These are phyloP conservation scores for Escovopsis sp. DNA, from an alignment of 2,329 filamentous ascomycete genomes.

Conservation along the genomic window DNA sequence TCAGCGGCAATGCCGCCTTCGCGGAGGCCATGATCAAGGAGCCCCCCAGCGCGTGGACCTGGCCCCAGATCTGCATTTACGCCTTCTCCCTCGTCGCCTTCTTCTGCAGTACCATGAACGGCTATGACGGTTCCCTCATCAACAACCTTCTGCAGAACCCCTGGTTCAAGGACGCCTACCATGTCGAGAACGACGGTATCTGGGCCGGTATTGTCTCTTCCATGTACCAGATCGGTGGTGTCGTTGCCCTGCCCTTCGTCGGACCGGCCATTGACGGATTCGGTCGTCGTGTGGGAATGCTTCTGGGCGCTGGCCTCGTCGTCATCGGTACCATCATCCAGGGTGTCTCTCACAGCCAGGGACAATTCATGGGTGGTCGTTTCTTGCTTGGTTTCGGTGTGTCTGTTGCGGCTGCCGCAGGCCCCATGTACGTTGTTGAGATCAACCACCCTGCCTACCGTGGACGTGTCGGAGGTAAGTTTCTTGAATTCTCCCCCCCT, in stretches of 20 bases:
- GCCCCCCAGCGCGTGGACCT: slow-evolving; percentile 27
- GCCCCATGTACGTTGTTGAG: slow-evolving; percentile 27
- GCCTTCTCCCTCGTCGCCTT: slow-evolving; percentile 30
- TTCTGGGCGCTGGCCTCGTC: slow-evolving; percentile 27
- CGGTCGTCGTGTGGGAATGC: slow-evolving; percentile 33
- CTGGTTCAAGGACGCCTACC: slow-evolving; percentile 25
- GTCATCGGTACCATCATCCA: slow-evolving; percentile 34
- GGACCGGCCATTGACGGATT: slow-evolving; percentile 34
- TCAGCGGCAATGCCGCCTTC: slow-evolving; percentile 9
- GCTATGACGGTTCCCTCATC: slow-evolving; percentile 36
- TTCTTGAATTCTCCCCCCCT: background rate
- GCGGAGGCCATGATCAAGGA: slow-evolving; percentile 43
- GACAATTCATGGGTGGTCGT: slow-evolving; percentile 37
- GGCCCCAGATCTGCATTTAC: slow-evolving; percentile 26
- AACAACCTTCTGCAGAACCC: slow-evolving; percentile 31
- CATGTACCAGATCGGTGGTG: slow-evolving; percentile 37
- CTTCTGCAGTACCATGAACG: slow-evolving; percentile 35
- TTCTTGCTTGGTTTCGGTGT: slow-evolving; percentile 43
- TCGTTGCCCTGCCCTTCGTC: slow-evolving; percentile 32
- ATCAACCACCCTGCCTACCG: slow-evolving; percentile 31
- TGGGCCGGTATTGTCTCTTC: slow-evolving; percentile 35
- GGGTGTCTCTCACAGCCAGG: slow-evolving; percentile 21
- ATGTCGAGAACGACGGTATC: slow-evolving; percentile 27
- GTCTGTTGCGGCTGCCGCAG: slow-evolving; percentile 21
- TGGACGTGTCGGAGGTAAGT: slow-evolving; percentile 23